These are phyloP conservation scores for Diaporthe amygdali DNA, from an alignment of 2,329 filamentous ascomycete genomes.

Conservation along the genomic window DNA sequence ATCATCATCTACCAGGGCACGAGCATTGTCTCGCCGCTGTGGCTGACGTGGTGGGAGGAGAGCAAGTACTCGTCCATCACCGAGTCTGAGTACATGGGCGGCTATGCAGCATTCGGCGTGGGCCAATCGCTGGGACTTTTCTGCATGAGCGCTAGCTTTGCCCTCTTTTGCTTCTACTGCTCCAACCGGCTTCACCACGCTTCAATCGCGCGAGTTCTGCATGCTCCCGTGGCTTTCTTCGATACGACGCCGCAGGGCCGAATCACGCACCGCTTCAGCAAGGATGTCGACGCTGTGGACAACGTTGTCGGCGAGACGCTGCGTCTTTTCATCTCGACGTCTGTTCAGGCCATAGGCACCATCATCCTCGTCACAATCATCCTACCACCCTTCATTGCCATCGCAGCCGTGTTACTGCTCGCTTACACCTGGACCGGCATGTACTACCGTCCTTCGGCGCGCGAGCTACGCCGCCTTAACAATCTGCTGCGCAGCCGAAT, in stretches of 20 bases:
- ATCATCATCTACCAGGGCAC: slow-evolving; percentile 63
- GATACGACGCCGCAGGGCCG: slow-evolving; percentile 73
- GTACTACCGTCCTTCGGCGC: slow-evolving; percentile 70
- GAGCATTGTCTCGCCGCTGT: slow-evolving; percentile 69
- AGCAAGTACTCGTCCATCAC: slow-evolving; percentile 48
- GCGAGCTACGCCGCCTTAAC: slow-evolving; percentile 73
- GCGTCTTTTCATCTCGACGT: slow-evolving; percentile 68
- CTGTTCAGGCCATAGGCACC: slow-evolving; percentile 66
- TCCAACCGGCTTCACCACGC: slow-evolving; percentile 64
- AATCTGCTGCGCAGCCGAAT: slow-evolving; percentile 67
- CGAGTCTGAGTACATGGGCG: slow-evolving; percentile 55
- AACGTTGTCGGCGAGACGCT: slow-evolving; percentile 69
- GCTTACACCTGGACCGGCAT: slow-evolving; percentile 66
- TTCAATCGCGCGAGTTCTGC: slow-evolving; percentile 4
- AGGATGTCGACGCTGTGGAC: slow-evolving; percentile 74
- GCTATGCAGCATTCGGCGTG: slow-evolving; percentile 63
- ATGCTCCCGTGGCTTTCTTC: slow-evolving; percentile 50
- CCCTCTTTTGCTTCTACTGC: slow-evolving; percentile 66
- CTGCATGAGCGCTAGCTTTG: slow-evolving; percentile 64
- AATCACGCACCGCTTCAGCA: slow-evolving; percentile 73
- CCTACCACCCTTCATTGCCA: slow-evolving; percentile 69
- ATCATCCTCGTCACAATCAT: slow-evolving; percentile 68
- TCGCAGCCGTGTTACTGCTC: slow-evolving; percentile 66
- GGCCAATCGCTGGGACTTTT: slow-evolving; percentile 64
- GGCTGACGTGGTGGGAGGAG: slow-evolving; percentile 73